phyloP scores from a whole-genome alignment of 2,329 filamentous ascomycete species.

The Curvularia eragrostidis region DNA sequence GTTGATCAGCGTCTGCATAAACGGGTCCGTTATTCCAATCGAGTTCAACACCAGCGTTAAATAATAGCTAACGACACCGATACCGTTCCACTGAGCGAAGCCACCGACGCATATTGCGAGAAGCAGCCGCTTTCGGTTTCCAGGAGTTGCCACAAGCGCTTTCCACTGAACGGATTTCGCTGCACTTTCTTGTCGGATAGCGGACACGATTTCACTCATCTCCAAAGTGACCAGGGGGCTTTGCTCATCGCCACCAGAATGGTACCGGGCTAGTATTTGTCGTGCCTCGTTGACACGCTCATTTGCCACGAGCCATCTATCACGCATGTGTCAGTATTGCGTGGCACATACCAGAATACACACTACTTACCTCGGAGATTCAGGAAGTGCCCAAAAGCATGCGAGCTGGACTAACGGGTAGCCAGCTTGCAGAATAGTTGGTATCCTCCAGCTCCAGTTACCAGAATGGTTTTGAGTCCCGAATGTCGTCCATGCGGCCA shows the following conservation, averaged over 20 bases:
- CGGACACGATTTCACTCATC: constrained; percentile 10
- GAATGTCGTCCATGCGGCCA: constrained; percentile 30
- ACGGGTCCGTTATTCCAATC: constrained; percentile 28
- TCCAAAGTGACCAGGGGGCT: constrained; percentile 7
- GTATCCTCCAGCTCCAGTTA: constrained; percentile 61
- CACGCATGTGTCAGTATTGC: background rate
- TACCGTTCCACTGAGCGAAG: constrained; percentile 26
- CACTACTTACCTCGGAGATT: background rate
- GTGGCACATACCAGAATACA: background rate
- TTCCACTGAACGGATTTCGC: constrained; percentile 9
- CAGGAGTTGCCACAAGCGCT: constrained; percentile 8
- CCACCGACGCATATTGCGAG: constrained; percentile 58
- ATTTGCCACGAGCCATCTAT: constrained; percentile 31
- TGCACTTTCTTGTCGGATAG: constrained; percentile 7
- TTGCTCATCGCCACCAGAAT: constrained; percentile 53
- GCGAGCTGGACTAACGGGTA: constrained; percentile 41
- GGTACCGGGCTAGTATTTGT: constrained; percentile 61
- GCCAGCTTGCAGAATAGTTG: constrained; percentile 59
- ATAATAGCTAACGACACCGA: constrained; percentile 25
- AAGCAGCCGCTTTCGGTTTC: constrained; percentile 6
- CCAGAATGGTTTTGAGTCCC: constrained; percentile 41
- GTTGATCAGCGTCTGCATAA: constrained; percentile 53
- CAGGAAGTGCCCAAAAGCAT: background rate
- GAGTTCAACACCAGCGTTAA: constrained; percentile 21
- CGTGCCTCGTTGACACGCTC: constrained; percentile 58